phyloP scores from a whole-genome alignment of 108 stramenopile species.

The Nannochloropsis granulata region DNA sequence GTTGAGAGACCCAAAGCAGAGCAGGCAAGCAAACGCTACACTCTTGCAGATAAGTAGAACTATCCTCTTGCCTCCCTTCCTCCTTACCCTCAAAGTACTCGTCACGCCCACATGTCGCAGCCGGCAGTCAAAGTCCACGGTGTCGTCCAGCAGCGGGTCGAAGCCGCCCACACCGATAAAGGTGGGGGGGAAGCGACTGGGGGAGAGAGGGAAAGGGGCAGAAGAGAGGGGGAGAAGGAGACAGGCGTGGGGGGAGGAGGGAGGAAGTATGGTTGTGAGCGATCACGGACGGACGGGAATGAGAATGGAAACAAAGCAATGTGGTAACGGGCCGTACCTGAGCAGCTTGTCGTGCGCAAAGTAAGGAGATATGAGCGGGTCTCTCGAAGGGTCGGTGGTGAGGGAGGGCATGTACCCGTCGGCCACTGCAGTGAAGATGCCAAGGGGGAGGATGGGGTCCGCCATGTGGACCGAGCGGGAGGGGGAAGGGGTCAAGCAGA shows the following conservation, averaged over 20 bases:
- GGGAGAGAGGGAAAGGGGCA: neutral
- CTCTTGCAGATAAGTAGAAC: neutral
- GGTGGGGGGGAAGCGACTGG: neutral
- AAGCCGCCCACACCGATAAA: neutral
- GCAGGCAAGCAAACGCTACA: too few species aligned
- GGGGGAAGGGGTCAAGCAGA: neutral
- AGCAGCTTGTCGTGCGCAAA: neutral
- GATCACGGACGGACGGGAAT: neutral
- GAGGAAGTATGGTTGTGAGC: neutral
- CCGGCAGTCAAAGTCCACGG: slow-evolving; percentile 56
- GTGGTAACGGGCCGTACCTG: neutral
- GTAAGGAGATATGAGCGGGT: neutral
- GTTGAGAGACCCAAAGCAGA: too few species aligned
- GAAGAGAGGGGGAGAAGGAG: neutral
- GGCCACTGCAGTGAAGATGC: neutral
- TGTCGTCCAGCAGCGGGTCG: slow-evolving; percentile 72
- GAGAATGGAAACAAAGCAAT: neutral
- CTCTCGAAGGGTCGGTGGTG: neutral
- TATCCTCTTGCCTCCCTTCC: neutral
- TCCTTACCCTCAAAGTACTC: neutral
- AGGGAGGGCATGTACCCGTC: neutral
- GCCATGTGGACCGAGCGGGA: slow-evolving; percentile 4
- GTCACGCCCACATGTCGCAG: slow-evolving; percentile 47
- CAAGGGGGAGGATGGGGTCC: neutral
- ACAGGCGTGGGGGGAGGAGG: neutral